Evolutionary conservation across 2,329 filamentous ascomycete genomes (phyloP).

Genomic region (Beauveria scarabaeidicola): DNA sequence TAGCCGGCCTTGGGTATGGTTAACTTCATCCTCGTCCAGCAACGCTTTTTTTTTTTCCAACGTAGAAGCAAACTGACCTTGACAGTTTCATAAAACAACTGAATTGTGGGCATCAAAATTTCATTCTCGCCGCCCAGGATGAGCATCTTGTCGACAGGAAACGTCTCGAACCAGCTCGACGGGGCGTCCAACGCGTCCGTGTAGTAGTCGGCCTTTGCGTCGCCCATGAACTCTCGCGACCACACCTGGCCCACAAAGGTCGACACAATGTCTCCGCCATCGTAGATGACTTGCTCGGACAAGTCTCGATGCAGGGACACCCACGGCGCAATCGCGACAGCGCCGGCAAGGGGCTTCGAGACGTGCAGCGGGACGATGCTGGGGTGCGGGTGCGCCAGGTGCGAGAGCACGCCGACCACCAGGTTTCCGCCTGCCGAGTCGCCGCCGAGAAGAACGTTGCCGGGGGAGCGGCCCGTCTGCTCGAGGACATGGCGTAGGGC

Average conservation of each 20-base stretch:
- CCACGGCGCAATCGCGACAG: slow-evolving; percentile 15
- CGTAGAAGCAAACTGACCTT: slow-evolving; percentile 7
- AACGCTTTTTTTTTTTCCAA: neutral
- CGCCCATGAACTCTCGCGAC: slow-evolving; percentile 13
- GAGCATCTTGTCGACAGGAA: slow-evolving; percentile 14
- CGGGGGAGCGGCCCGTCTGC: slow-evolving; percentile 10
- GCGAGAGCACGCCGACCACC: slow-evolving; percentile 16
- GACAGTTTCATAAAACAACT: slow-evolving; percentile 14
- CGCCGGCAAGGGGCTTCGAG: slow-evolving; percentile 14
- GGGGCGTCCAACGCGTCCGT: slow-evolving; percentile 15
- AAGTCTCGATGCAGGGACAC: slow-evolving; percentile 13
- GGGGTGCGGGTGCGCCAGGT: slow-evolving; percentile 16
- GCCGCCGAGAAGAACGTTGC: slow-evolving; percentile 15
- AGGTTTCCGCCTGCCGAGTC: slow-evolving; percentile 19
- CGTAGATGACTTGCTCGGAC: slow-evolving; percentile 11
- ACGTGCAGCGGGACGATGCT: slow-evolving; percentile 14
- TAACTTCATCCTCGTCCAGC: neutral
- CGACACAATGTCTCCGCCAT: slow-evolving; percentile 15
- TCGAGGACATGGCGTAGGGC: slow-evolving; percentile 15
- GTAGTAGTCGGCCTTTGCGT: slow-evolving; percentile 13
- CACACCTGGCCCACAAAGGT: slow-evolving; percentile 12
- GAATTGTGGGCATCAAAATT: slow-evolving; percentile 15
- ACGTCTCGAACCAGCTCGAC: slow-evolving; percentile 15
- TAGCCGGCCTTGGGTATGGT: slow-evolving; percentile 11
- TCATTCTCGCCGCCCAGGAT: slow-evolving; percentile 15